Evolutionary conservation across 1,284 basidiomycete genomes (phyloP), one percentile per base, ranked within the genome.

Genomic region (Ceratobasidium sp.): DNA sequence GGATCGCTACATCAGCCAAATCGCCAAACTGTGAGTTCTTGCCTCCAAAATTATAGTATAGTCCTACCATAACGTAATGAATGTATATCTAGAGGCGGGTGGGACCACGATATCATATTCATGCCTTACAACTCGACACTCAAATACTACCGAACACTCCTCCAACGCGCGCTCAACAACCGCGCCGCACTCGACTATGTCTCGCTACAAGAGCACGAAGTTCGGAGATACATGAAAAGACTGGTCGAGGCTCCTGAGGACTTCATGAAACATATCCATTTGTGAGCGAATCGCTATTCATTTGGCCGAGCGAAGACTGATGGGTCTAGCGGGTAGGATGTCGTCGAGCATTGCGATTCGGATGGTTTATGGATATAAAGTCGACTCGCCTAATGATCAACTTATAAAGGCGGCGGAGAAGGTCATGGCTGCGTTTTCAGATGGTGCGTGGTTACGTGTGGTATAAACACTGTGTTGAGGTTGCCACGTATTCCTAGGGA

Each of bases 101-200:
- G 67, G 67, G 67, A 70, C 6, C 23, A 59, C 44, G 55, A 70
- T 32, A 58, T 70, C 32, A 47, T 70, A 28, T 70, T 70, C 14
- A 47, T 70, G 26, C 28, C 13, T 35, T 70, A 70, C 35, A 47
- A 21, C 16, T 30, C 69, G 11, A 41, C 38, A 8, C 46, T 61
- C n/a, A 71, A 71, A 23, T 23, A 61, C 32, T 71, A 71, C 14
- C 69, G 69, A 21, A 71, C 69, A 18, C 30, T 71, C 13, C 46
- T 71, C 1, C 69, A 71, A 38, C 69, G 69, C 35, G 69, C 69
- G 16, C 57, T 71, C 55, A 71, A 71, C 57, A 71, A 71, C 14
- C 69, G 69, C 8, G 69, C 59, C 14, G 30, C 57, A 6, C 21
- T 71, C 13, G 69, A 71, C 46, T 71, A 71, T n/a, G 13, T 71